Conservation (phyloP, 805 yeast species). For the Clavispora carvajalis region DNA sequence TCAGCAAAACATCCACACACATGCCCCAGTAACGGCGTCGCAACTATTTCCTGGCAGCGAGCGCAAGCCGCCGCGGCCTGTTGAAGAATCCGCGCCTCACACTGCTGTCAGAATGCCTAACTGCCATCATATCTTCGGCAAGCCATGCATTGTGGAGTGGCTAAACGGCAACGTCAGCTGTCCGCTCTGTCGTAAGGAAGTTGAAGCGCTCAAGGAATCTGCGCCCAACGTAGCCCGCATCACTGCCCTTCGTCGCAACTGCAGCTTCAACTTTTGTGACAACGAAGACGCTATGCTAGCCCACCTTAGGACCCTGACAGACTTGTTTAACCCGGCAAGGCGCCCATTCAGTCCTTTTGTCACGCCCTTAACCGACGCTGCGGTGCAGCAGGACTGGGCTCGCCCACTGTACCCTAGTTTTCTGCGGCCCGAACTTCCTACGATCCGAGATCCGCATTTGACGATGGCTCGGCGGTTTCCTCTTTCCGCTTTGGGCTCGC, state of each 20-base stretch:
- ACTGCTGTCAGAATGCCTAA: slow-evolving; percentile 14
- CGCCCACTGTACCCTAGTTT: slow-evolving; percentile 15
- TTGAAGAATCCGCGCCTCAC: slow-evolving; percentile 5
- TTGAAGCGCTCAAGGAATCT: slow-evolving; percentile 8
- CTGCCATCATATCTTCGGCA: slow-evolving; percentile 15
- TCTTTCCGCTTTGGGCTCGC: slow-evolving; percentile 3
- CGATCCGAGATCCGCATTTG: slow-evolving; percentile 7
- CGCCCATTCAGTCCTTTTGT: slow-evolving; percentile 31
- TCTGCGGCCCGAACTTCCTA: neutral
- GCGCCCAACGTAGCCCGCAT: slow-evolving; percentile 6
- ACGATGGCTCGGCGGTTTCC: slow-evolving; percentile 13
- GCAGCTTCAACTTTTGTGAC: slow-evolving; percentile 7
- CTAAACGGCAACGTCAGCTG: slow-evolving; percentile 13
- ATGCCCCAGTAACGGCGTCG: slow-evolving; percentile 3
- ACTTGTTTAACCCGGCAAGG: slow-evolving; percentile 33
- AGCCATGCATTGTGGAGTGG: slow-evolving; percentile 16
- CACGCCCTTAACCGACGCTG: slow-evolving; percentile 37
- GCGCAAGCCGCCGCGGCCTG: slow-evolving; percentile 1
- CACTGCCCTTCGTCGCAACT: slow-evolving; percentile 6
- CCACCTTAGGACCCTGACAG: slow-evolving; percentile 29
- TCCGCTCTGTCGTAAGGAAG: slow-evolving; percentile 16
- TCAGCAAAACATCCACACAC: slow-evolving; percentile 4
- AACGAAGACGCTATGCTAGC: slow-evolving; percentile 15
- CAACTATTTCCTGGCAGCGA: slow-evolving; percentile 11
- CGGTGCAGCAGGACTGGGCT: slow-evolving; percentile 31